Evolutionary conservation across 2,329 filamentous ascomycete species (phyloP).

Genomic region (Aspergillus uvarum): DNA sequence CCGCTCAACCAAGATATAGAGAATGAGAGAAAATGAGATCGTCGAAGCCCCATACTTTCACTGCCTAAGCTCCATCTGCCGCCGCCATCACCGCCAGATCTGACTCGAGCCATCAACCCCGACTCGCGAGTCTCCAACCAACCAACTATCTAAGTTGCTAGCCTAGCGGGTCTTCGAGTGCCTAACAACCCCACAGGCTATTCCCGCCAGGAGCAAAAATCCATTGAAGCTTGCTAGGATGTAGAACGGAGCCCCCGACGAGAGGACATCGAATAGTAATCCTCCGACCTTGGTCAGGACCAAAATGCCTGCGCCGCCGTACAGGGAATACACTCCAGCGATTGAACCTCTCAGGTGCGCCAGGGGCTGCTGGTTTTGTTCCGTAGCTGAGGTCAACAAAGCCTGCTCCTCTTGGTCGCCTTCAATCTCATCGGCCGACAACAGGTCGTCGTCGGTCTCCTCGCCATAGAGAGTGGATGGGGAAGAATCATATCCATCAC

Average conservation of each 20-base stretch:
- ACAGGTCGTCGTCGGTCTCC: constrained; percentile 6
- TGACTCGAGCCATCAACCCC: not conserved
- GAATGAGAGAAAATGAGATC: not conserved
- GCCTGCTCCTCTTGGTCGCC: constrained; percentile 31
- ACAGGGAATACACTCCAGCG: constrained; percentile 89
- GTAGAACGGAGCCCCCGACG: constrained; percentile 80
- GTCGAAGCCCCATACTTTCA: not conserved
- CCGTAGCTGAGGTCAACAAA: constrained; percentile 25
- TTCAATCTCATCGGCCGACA: not conserved
- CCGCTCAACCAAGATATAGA: not conserved
- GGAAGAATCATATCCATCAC: not conserved
- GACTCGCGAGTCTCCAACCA: not conserved
- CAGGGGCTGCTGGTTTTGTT: constrained; percentile 34
- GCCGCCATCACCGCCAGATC: not conserved
- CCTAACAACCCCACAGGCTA: constrained; percentile 28
- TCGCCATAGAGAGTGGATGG: not conserved
- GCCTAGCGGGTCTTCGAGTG: constrained; percentile 7
- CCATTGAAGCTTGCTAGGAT: constrained; percentile 90
- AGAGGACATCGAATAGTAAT: constrained; percentile 74
- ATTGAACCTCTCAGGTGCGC: constrained; percentile 85
- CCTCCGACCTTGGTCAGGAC: constrained; percentile 90
- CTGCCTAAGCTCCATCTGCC: not conserved
- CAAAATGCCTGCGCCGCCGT: constrained; percentile 84
- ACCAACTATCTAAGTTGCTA: not conserved
- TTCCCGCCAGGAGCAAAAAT: constrained; percentile 55